Evolutionary conservation across 129 eudicot genomes (phyloP).

Genomic region (Flaveria robusta): DNA sequence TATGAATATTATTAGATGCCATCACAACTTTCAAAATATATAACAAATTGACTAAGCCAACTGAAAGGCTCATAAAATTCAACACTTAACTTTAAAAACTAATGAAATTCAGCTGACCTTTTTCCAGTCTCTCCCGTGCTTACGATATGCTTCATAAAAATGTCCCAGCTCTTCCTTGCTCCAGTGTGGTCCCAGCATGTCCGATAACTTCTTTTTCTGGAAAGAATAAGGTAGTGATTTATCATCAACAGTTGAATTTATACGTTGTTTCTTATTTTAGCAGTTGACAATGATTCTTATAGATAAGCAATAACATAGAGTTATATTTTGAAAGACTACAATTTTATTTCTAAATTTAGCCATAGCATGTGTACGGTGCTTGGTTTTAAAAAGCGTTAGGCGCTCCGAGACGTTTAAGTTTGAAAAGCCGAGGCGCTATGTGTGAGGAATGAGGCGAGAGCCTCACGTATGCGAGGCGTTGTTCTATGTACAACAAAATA

Average conservation of each 20-base stretch:
- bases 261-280: constrained; percentile 21
- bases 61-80: constrained; percentile 11
- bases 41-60: constrained; percentile 2
- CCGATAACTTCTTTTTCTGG: constrained; percentile 88
- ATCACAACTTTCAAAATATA: constrained; percentile 16
- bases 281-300: constrained; percentile 25
- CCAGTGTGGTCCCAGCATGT: constrained; percentile 88
- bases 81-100: constrained; percentile 8
- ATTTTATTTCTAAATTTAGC: not conserved
- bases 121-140: constrained; percentile 90
- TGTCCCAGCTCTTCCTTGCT: constrained; percentile 79
- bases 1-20: constrained; percentile 17
- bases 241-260: constrained; percentile 3
- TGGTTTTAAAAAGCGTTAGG: too few relatives aligned
- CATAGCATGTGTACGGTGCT: not conserved
- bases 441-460: too few relatives aligned
- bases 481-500: too few relatives aligned
- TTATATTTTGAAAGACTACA: constrained; percentile 2
- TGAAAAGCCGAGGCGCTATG: too few relatives aligned
- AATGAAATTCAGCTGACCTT: constrained; percentile 55
- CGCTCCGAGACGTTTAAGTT: too few relatives aligned
- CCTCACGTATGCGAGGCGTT: too few relatives aligned
- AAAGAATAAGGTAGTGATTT: constrained; percentile 28
- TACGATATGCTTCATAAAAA: constrained; percentile 91
- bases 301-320: constrained; percentile 9